Evolutionary conservation across 2,329 filamentous ascomycete species (phyloP), one percentile per base, ranked within the genome.

Genomic region (Fusarium verrucosum): DNA sequence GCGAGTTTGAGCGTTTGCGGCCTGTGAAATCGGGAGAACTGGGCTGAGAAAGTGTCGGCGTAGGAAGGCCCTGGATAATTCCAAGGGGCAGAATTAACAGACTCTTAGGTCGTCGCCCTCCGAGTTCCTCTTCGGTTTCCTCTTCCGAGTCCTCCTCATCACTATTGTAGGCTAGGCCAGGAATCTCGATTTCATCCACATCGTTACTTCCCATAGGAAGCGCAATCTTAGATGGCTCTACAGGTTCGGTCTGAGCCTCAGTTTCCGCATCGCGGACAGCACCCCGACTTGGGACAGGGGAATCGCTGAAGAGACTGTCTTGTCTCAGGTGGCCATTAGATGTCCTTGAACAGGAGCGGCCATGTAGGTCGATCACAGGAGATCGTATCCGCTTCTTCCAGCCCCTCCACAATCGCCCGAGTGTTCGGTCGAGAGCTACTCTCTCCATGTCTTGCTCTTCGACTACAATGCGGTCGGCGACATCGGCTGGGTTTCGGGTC

Each of bases 391-490:
- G 87, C 80, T 97, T 97, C 79, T 95, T 92, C 95, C 95, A 99
- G 23, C 92, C 91, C 70, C 95, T 87, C 95, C 95, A 99, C 38
- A 98, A 82, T 44, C 94, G 85, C 19, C 95, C 95, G 2, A 99
- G 81, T 4, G 92, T 94, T 55, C 93, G 86, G 73, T 97, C 96
- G 59, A 98, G 83, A 9, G 94, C 94, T 65, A 98, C 87, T 68
- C 94, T 92, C 74, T 98, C 95, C 83, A 97, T 92, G 74, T 99
- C 95, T 51, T 88, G 81, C 71, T 98, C 94, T 71, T 96, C 92
- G 23, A 99, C 89, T n/a, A 94, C 82, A 50, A 96, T 83, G 16
- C 88, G 86, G 62, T 92, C 88, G 36, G 85, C 82, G 44, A 84
- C 73, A 23, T 84, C 82, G 19, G 79, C 78, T 4, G 81, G 77